Base-by-base conservation (phyloP, 2,329 filamentous ascomycete species). In the Apiospora hydei region DNA sequence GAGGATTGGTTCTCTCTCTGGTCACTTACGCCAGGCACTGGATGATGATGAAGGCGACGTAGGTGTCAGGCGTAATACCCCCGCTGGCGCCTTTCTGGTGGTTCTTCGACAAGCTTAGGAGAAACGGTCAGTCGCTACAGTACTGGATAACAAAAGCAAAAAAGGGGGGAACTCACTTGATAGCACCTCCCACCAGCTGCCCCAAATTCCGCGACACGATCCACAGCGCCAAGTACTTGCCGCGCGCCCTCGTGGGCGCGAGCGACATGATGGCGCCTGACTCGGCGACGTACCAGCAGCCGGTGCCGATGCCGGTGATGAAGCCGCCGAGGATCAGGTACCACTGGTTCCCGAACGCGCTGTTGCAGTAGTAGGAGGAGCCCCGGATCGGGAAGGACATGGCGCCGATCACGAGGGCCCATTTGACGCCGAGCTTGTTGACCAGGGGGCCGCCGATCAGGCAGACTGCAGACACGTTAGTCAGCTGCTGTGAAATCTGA, bases 271-370 rank as follows among this genome's bases (percentile, higher is more conserved):
- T 86, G 5, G 83, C 81, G 18, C 85, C 85, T 0, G 84, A 83
- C 72, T 86, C 85, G 0, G 85, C 85, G 11, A 86, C 85, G 72
- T 86, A 87, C 85, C 84, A 86, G 57, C 83, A 85, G 1, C 84
- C 85, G 8, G 81, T 83, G 5, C 83, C 83, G 13, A 83, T 77
- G 1, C 82, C 83, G 18, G 78, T 79, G 49, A 83, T 76, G 68
- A 80, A 80, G 51, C 82, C 82, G 11, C 81, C 81, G 8, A 83
- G 76, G 66, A 84, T 82, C n/a, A 83, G 81, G 69, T 83, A 84
- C 84, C 84, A 86, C 76, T 86, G 84, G 57, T 81, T 85, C 5
- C 84, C 84, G 72, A 84, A 86, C 74, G 85, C 85, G 77, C 83
- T 85, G 61, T 86, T 86, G 76, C 82, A 84, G 74, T 86, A 86